phyloP scores from a whole-genome alignment of 257 asterid genomes.

The Nicotiana paniculata region DNA sequence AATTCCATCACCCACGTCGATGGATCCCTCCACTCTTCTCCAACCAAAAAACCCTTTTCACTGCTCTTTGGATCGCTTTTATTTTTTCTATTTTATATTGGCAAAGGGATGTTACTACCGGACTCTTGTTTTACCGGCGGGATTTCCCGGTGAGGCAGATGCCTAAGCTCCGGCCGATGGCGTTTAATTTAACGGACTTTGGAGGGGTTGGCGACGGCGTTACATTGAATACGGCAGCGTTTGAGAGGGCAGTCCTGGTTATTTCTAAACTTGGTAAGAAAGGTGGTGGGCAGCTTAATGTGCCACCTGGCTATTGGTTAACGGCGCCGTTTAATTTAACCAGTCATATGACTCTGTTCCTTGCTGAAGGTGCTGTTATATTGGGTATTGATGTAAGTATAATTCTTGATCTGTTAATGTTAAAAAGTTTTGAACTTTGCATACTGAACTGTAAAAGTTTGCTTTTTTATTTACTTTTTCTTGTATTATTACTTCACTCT shows the following conservation, averaged over 20 bases:
- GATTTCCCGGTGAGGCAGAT: slow-evolving; percentile 22
- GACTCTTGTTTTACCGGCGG: slow-evolving; percentile 32
- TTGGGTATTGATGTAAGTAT: slow-evolving; percentile 68
- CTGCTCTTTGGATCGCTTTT: slow-evolving; percentile 30
- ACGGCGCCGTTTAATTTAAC: slow-evolving; percentile 88
- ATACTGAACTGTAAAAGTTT: neutral
- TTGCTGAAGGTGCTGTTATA: slow-evolving; percentile 67
- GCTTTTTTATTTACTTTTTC: neutral
- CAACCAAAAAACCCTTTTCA: slow-evolving; percentile 33
- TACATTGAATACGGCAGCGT: slow-evolving; percentile 62
- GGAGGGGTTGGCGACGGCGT: slow-evolving; percentile 81
- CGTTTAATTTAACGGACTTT: slow-evolving; percentile 66
- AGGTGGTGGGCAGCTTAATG: slow-evolving; percentile 84
- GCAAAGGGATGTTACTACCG: slow-evolving; percentile 40
- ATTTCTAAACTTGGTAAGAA: slow-evolving; percentile 47
- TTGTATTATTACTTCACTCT: neutral
- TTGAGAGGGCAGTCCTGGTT: slow-evolving; percentile 55
- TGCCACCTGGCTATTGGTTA: slow-evolving; percentile 72
- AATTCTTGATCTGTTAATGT: neutral
- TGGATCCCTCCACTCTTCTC: slow-evolving; percentile 38
- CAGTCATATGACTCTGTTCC: slow-evolving; percentile 79
- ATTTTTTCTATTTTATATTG: slow-evolving; percentile 35
- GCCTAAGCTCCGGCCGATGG: slow-evolving; percentile 48
- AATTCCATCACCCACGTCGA: slow-evolving; percentile 33
- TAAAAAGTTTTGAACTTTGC: slow-evolving; percentile 13